Conservation (phyloP, 116 monocot species). For the Posidonia oceanica region DNA sequence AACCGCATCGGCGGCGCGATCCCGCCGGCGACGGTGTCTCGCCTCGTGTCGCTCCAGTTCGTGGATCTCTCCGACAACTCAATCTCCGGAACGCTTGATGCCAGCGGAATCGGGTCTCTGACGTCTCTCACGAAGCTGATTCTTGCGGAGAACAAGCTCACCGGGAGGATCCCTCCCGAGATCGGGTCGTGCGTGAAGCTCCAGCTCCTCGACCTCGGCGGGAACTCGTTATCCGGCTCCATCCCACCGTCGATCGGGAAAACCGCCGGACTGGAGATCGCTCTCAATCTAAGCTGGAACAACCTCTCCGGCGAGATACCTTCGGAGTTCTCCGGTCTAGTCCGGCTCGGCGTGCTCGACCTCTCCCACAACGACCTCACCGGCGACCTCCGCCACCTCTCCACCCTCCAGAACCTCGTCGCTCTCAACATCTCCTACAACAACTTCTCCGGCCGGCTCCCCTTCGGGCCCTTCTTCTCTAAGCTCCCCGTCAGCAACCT, state of each 20-base stretch:
- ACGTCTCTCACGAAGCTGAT: constrained; percentile 58
- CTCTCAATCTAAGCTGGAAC: constrained; percentile 57
- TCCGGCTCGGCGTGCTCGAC: constrained; percentile 53
- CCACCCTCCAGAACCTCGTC: constrained; percentile 66
- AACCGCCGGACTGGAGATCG: constrained; percentile 50
- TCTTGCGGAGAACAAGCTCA: constrained; percentile 41
- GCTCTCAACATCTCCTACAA: constrained; percentile 69
- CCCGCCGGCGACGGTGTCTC: constrained; percentile 24
- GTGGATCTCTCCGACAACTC: constrained; percentile 68
- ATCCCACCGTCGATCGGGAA: constrained; percentile 50
- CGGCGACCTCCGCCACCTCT: constrained; percentile 40
- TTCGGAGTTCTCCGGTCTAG: constrained; percentile 40
- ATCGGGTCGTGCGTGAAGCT: constrained; percentile 54
- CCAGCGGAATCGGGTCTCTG: constrained; percentile 28
- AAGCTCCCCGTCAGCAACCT: constrained; percentile 56
- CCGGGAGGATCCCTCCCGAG: constrained; percentile 45
- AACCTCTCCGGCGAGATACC: constrained; percentile 52
- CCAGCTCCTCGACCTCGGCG: constrained; percentile 60
- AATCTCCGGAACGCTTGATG: constrained; percentile 27
- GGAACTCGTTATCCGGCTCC: constrained; percentile 28
- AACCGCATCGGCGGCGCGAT: constrained; percentile 40
- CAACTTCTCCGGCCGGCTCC: constrained; percentile 61
- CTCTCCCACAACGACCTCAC: constrained; percentile 72
- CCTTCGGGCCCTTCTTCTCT: constrained; percentile 48
- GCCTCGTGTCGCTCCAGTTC: constrained; percentile 36